Evolutionary conservation across 2,329 filamentous ascomycete species (phyloP).

Genomic region (Pseudogymnoascus verrucosus): DNA sequence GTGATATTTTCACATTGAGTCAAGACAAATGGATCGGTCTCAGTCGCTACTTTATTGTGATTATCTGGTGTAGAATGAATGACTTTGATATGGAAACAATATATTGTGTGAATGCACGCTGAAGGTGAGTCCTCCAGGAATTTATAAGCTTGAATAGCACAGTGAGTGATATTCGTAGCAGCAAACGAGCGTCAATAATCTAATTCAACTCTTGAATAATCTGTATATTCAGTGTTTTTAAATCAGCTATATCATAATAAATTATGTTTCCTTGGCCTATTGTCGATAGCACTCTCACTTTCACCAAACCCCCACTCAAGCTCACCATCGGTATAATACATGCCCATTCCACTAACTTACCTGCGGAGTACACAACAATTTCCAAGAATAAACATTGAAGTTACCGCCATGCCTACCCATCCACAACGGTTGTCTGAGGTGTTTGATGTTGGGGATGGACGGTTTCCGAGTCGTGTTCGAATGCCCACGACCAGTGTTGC

Average conservation of each 20-base stretch:
- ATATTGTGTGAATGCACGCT: too few relatives aligned
- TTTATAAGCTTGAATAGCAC: too few relatives aligned
- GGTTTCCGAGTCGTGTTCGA: neutral
- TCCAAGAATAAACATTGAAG: neutral
- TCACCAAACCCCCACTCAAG: neutral
- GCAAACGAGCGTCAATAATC: neutral
- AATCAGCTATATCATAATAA: neutral
- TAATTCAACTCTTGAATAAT: neutral
- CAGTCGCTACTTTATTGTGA: too few relatives aligned
- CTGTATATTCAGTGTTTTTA: neutral
- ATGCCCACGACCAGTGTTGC: neutral
- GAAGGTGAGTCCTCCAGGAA: too few relatives aligned
- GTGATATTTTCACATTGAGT: neutral
- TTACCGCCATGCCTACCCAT: neutral
- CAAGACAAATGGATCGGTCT: neutral
- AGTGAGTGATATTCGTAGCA: neutral
- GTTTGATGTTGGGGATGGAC: neutral
- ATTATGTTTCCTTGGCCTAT: neutral
- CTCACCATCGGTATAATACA: neutral
- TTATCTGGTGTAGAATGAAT: too few relatives aligned
- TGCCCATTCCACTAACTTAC: neutral
- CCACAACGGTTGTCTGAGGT: neutral
- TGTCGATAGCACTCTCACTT: neutral
- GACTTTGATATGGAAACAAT: too few relatives aligned
- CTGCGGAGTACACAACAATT: neutral